Evolutionary conservation across 2,329 filamentous ascomycete genomes (phyloP).

Genomic region (Fusarium transvaalense): DNA sequence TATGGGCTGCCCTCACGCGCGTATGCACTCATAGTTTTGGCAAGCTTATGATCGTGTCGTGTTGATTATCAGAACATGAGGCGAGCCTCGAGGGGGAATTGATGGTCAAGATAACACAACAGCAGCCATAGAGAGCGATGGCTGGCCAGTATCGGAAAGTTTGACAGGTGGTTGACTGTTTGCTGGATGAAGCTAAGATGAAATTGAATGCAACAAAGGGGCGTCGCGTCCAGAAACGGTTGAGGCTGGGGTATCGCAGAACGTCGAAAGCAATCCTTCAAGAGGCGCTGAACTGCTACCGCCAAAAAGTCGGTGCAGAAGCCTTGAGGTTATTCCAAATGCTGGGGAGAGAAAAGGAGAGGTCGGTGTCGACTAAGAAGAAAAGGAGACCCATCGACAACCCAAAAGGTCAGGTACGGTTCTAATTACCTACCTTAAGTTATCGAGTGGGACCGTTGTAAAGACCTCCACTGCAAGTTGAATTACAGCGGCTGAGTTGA

Average conservation of each 20-base stretch:
- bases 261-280: slow-evolving; percentile 18
- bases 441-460: slow-evolving; percentile 37
- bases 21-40: slow-evolving; percentile 57
- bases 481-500: slow-evolving; percentile 34
- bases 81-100: slow-evolving; percentile 9
- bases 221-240: slow-evolving; percentile 27
- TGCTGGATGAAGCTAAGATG: slow-evolving; percentile 17
- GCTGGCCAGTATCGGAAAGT: slow-evolving; percentile 28
- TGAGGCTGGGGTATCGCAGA: slow-evolving; percentile 13
- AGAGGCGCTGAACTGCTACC: slow-evolving; percentile 6
- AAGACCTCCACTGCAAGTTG: slow-evolving; percentile 39
- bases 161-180: slow-evolving; percentile 31
- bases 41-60: slow-evolving; percentile 32
- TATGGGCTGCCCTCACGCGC: slow-evolving; percentile 52
- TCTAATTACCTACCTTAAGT: slow-evolving; percentile 21
- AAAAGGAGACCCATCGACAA: slow-evolving; percentile 48
- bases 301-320: not conserved
- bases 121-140: slow-evolving; percentile 38
- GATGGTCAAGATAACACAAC: slow-evolving; percentile 27
- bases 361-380: slow-evolving; percentile 36
- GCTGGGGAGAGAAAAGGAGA: slow-evolving; percentile 38
- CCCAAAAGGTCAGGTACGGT: slow-evolving; percentile 10
- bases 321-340: slow-evolving; percentile 19
- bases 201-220: slow-evolving; percentile 37
- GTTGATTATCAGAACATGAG: slow-evolving; percentile 45